Evolutionary conservation across 768 basidiomycete species (phyloP), one percentile per base, ranked within the genome.

Genomic region (Podaxis rugospora): DNA sequence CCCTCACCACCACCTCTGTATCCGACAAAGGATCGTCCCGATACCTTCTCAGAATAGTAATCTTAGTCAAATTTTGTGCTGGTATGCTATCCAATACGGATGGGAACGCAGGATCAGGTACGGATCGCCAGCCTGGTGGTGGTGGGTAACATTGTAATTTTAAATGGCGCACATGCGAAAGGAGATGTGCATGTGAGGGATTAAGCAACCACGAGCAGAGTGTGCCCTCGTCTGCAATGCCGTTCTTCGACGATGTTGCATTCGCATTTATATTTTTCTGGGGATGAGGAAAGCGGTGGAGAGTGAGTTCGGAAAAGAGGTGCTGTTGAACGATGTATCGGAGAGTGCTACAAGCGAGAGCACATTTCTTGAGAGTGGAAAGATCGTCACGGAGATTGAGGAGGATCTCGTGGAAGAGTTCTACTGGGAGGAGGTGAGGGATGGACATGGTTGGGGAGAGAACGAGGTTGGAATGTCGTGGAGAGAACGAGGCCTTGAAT

Each of bases 311-410:
- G 35, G 59, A 44, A 28, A 60, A 60, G 5, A 60, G 35, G 27
- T 60, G 59, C 14, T 54, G 59, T 47, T 54, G 59, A 5, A 60
- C 59, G 44, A 60, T 60, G 11, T 54, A 54, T 54, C 52, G 42
- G 16, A 60, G 44, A 7, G 51, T 46, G 6, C 27, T 28, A 27
- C 59, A 53, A 3, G 42, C 42, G 9, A 54, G 59, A 7, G 59
- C 40, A 37, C 59, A 60, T 27, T 46, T 27, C 14, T 53, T 54
- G 42, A 60, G 51, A 16, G 59, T 54, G 3, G 42, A 3, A 16
- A 60, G 35, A 36, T 60, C 59, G 25, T 60, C 52, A 14, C 42
- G 42, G 27, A 54, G 42, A 21, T 49, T 54, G 18, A 21, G 42
- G 18, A 60, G 18, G 2, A 54, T 54, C 23, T 54, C 59, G 44